Conservation (phyloP, 306 rosid genomes). For the Macrotyloma uniflorum region DNA sequence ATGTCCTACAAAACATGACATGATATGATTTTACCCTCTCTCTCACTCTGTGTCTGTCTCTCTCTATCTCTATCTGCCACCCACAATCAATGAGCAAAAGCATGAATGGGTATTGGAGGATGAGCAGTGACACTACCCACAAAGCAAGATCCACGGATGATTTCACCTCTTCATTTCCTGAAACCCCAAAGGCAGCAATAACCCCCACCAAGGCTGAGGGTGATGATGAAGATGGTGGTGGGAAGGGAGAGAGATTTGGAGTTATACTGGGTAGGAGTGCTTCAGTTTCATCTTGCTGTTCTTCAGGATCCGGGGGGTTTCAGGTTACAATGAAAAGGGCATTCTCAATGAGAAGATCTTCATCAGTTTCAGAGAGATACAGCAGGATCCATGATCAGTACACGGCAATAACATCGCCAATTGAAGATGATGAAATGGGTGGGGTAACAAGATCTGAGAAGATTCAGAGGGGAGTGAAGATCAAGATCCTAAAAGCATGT, state of each 20-base stretch:
- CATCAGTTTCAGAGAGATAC: conserved; percentile 78
- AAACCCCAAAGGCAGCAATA: conserved; percentile 18
- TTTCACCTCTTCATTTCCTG: conserved; percentile 14
- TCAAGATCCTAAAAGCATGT: conserved; percentile 70
- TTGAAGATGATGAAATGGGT: neutral
- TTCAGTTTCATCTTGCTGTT: conserved; percentile 41
- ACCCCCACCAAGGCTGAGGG: too few relatives aligned
- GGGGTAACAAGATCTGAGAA: conserved; percentile 37
- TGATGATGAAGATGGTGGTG: too few relatives aligned
- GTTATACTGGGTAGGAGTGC: conserved; percentile 47
- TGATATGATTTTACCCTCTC: too few relatives aligned
- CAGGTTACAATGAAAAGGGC: conserved; percentile 61
- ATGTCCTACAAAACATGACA: too few relatives aligned
- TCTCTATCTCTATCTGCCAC: too few relatives aligned
- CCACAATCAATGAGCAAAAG: too few relatives aligned
- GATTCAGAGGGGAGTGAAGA: conserved; percentile 36
- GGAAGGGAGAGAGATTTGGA: conserved; percentile 39
- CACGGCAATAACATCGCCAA: conserved; percentile 40
- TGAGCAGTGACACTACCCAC: too few relatives aligned
- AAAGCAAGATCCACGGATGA: neutral
- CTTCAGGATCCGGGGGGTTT: conserved; percentile 33
- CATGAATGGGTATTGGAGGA: too few relatives aligned
- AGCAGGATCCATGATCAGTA: conserved; percentile 82
- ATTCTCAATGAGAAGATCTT: conserved; percentile 75
- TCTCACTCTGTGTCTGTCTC: too few relatives aligned